These are phyloP conservation scores for Musa itinerans DNA, from an alignment of 176 grass and related monocot species.

Conservation along the genomic window DNA sequence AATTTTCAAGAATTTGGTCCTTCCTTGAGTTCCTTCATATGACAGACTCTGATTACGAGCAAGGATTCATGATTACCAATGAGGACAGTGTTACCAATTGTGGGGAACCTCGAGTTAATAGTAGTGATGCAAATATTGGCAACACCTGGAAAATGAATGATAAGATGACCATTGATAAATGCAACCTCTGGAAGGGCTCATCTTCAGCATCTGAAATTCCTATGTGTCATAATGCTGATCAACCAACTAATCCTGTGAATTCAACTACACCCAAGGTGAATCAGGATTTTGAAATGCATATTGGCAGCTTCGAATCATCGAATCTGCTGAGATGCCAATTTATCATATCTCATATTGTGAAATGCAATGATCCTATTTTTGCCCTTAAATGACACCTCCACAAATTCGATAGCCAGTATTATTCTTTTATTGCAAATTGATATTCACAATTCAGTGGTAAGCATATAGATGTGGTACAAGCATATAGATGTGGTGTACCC, in stretches of 20 bases:
- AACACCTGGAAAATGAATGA: constrained; percentile 23
- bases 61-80: constrained; percentile 75
- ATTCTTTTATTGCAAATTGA: background rate
- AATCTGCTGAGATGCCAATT: background rate
- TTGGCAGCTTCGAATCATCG: background rate
- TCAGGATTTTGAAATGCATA: constrained; percentile 10
- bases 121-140: constrained; percentile 31
- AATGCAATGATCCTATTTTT: background rate
- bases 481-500: background rate
- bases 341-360: background rate
- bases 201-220: constrained; percentile 38
- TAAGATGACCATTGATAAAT: constrained; percentile 30
- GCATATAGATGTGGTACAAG: background rate
- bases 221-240: constrained; percentile 30
- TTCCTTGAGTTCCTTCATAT: constrained; percentile 63
- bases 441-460: background rate
- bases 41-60: constrained; percentile 52
- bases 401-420: background rate
- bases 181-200: constrained; percentile 41
- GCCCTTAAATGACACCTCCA: background rate
- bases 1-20: constrained; percentile 83
- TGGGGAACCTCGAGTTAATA: constrained; percentile 31
- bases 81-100: constrained; percentile 45
- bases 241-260: constrained; percentile 24
- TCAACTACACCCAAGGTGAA: constrained; percentile 39